These are phyloP conservation scores for Peronospora belbahrii DNA, from an alignment of 352 stramenopile species.

Conservation along the genomic window DNA sequence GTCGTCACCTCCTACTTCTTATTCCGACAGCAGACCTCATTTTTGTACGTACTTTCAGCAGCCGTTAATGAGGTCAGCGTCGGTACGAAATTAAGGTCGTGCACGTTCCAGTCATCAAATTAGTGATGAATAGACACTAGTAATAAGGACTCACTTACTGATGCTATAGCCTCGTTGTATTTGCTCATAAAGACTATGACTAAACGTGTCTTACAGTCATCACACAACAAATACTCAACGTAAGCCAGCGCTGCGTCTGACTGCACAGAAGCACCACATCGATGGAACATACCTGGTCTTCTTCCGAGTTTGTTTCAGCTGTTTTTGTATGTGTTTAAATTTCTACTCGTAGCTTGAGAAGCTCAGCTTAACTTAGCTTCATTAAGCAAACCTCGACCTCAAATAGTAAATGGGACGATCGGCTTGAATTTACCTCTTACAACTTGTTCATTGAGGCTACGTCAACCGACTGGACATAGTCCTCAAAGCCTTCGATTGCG, in stretches of 20 bases:
- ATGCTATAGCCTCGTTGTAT: too few relatives aligned
- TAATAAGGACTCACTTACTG: too few relatives aligned
- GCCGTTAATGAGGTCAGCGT: too few relatives aligned
- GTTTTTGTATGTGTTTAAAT: slow-evolving; percentile 21
- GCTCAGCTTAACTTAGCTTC: slow-evolving; percentile 5
- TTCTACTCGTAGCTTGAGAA: slow-evolving; percentile 24
- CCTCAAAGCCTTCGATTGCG: slow-evolving; percentile 70
- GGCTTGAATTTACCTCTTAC: slow-evolving; percentile 61
- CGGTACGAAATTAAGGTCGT: too few relatives aligned
- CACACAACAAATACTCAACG: slow-evolving; percentile 6
- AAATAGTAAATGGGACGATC: slow-evolving; percentile 9
- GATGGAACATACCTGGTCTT: slow-evolving; percentile 2
- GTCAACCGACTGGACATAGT: slow-evolving; percentile 81
- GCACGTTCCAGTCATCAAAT: too few relatives aligned
- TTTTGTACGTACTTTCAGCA: too few relatives aligned
- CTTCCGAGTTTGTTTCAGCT: slow-evolving; percentile 18
- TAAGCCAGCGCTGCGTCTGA: slow-evolving; percentile 7
- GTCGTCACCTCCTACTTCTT: too few relatives aligned
- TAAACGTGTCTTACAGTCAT: slow-evolving; percentile 1
- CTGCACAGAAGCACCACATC: too few relatives aligned
- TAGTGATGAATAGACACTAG: too few relatives aligned
- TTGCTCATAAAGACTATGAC: too few relatives aligned
- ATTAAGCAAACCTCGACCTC: slow-evolving; percentile 5
- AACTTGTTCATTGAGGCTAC: slow-evolving; percentile 85
- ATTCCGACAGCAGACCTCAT: too few relatives aligned